Percentiles rank a stretch among this genome's conserved stretches.
phyloP scores from a whole-genome alignment of 1,284 basidiomycete species.

The Volvariella surrecta region DNA sequence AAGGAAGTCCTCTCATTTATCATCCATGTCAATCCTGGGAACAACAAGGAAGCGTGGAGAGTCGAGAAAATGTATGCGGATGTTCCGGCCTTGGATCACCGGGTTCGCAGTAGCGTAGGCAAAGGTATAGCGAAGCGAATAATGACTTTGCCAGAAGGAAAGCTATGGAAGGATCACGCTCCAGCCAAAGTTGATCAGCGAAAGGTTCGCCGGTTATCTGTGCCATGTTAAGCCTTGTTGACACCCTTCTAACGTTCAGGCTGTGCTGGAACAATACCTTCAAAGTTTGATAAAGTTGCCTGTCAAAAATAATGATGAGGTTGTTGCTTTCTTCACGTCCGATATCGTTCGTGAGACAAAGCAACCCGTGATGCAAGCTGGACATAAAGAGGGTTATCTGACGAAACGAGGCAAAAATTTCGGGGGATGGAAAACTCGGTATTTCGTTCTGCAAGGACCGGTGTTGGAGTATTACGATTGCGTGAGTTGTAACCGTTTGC shows the following conservation, averaged over 20 bases:
- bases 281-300: slow-evolving; percentile 80
- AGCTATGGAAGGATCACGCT: slow-evolving; percentile 94
- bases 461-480: slow-evolving; percentile 92
- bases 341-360: slow-evolving; percentile 73
- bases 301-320: slow-evolving; percentile 82
- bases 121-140: slow-evolving; percentile 74
- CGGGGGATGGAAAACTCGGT: slow-evolving; percentile 93
- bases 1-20: slow-evolving; percentile 84
- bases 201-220: slow-evolving; percentile 47
- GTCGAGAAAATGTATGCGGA: slow-evolving; percentile 94
- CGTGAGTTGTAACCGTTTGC: slow-evolving; percentile 41
- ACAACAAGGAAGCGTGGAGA: slow-evolving; percentile 73
- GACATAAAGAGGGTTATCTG: slow-evolving; percentile 93
- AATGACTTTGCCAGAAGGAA: slow-evolving; percentile 79
- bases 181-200: slow-evolving; percentile 94
- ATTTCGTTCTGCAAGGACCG: slow-evolving; percentile 85
- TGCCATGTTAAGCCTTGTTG: slow-evolving; percentile 10
- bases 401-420: slow-evolving; percentile 97
- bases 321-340: slow-evolving; percentile 88
- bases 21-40: slow-evolving; percentile 57
- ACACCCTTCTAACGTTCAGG: slow-evolving; percentile 29
- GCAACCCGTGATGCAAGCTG: slow-evolving; percentile 68
- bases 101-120: slow-evolving; percentile 56
- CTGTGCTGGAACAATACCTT: slow-evolving; percentile 80
- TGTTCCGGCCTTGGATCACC: slow-evolving; percentile 76